Evolutionary conservation across 2,329 filamentous ascomycete species (phyloP).

Genomic region (Plenodomus biglobosus): DNA sequence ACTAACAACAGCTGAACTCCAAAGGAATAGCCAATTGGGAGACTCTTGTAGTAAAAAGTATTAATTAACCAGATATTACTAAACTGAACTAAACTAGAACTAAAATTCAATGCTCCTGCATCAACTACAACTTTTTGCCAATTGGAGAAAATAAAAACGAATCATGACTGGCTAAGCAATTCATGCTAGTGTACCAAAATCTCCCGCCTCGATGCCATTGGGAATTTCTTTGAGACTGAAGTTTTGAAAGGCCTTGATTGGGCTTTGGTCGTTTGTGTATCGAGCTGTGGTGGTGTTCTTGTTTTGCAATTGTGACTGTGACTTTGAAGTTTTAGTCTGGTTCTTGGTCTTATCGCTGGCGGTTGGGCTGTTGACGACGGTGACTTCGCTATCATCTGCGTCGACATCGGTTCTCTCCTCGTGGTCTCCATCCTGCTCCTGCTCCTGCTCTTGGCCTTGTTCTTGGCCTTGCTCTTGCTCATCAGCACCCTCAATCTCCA

Average conservation of each 20-base stretch:
- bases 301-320: background rate
- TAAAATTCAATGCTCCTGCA: too few species aligned
- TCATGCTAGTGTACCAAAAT: slow-evolving; percentile 31
- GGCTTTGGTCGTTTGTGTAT: slow-evolving; percentile 7
- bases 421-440: background rate
- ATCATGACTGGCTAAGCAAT: background rate
- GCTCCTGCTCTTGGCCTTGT: slow-evolving; percentile 22
- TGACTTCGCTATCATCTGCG: slow-evolving; percentile 18
- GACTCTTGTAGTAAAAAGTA: too few species aligned
- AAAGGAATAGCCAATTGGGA: too few species aligned
- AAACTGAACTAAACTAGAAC: too few species aligned
- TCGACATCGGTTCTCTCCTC: slow-evolving; percentile 13
- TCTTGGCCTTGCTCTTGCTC: slow-evolving; percentile 37
- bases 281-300: background rate
- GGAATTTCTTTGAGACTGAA: slow-evolving; percentile 33
- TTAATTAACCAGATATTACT: too few species aligned
- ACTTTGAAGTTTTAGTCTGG: too few species aligned
- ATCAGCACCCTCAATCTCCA: slow-evolving; percentile 30
- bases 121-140: too few species aligned
- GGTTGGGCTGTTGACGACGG: slow-evolving; percentile 26
- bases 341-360: slow-evolving; percentile 8
- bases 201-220: slow-evolving; percentile 31
- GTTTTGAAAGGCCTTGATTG: slow-evolving; percentile 28
- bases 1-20: too few species aligned
- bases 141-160: background rate